A percentile compares a stretch with the other conserved stretches of the same genome.
phyloP scores from a whole-genome alignment of 257 asterid genomes.

The Scutellaria minor region DNA sequence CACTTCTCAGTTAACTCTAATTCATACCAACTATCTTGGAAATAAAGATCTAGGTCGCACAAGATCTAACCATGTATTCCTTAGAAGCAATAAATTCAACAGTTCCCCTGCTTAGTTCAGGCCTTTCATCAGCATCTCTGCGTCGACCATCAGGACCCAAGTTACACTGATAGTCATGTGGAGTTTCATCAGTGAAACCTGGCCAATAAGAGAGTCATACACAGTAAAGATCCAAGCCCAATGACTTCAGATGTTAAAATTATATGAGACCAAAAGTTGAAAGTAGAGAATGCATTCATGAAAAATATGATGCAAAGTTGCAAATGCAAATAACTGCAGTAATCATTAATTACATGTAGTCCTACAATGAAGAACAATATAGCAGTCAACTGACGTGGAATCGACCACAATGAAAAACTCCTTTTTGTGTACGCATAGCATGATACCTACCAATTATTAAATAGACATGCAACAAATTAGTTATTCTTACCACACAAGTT shows the following conservation, averaged over 20 bases:
- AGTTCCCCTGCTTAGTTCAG: constrained; percentile 93
- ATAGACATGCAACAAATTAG: constrained; percentile 5
- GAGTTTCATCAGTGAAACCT: constrained; percentile 91
- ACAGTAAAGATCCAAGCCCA: constrained; percentile 7
- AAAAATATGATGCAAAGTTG: constrained; percentile 30
- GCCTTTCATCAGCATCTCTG: constrained; percentile 95
- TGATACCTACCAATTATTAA: constrained; percentile 18
- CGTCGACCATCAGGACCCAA: constrained; percentile 99
- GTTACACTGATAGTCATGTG: constrained; percentile 95
- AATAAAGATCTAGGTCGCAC: constrained; percentile 30
- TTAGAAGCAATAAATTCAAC: constrained; percentile 91
- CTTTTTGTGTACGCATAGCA: not conserved
- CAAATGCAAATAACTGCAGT: constrained; percentile 17
- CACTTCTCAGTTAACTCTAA: constrained; percentile 13
- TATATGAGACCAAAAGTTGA: constrained; percentile 6
- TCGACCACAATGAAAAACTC: not conserved
- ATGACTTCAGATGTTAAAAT: constrained; percentile 19
- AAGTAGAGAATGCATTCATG: constrained; percentile 24
- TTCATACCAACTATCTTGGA: constrained; percentile 21
- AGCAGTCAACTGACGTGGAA: constrained; percentile 13
- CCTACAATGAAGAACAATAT: constrained; percentile 15
- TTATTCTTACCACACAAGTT: constrained; percentile 85
- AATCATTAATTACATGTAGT: constrained; percentile 6
- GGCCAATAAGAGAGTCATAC: constrained; percentile 34
- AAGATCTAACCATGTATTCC: constrained; percentile 79